Evolutionary conservation across 2,329 filamentous ascomycete species (phyloP).

Genomic region (Lachnellula suecica): DNA sequence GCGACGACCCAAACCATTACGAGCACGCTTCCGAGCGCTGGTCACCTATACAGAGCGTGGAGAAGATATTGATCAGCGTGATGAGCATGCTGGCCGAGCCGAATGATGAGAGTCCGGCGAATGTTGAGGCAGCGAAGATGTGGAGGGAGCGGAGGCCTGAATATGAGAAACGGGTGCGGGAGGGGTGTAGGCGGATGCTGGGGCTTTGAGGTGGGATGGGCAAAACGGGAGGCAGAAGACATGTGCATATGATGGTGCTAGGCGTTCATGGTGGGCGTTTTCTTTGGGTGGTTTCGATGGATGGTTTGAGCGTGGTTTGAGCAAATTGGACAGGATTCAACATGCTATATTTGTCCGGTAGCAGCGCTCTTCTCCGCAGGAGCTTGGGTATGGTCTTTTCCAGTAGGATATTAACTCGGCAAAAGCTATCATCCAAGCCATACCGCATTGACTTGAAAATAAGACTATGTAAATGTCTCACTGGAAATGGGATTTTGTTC

Average conservation of each 20-base stretch:
- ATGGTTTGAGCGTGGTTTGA: too few species aligned
- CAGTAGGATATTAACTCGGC: too few species aligned
- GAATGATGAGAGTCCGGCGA: constrained; percentile 95
- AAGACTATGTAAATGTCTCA: too few species aligned
- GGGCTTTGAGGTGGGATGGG: constrained; percentile 54
- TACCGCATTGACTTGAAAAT: too few species aligned
- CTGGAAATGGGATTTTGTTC: too few species aligned
- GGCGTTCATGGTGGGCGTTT: neutral
- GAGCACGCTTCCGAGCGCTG: constrained; percentile 94
- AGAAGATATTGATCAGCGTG: constrained; percentile 94
- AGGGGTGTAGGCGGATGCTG: constrained; percentile 76
- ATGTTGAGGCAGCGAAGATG: constrained; percentile 94
- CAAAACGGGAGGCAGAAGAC: neutral
- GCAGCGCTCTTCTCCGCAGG: too few species aligned
- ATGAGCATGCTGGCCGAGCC: constrained; percentile 99
- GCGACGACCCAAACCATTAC: constrained; percentile 98
- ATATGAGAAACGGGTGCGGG: constrained; percentile 84
- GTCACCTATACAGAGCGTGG: constrained; percentile 95
- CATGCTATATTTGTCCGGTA: too few species aligned
- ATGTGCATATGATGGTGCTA: neutral
- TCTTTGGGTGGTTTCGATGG: too few species aligned
- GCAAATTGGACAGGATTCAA: too few species aligned
- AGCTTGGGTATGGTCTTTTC: too few species aligned
- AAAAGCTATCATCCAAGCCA: too few species aligned
- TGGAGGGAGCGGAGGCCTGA: constrained; percentile 82